Evolutionary conservation across 176 grass and related monocot genomes (phyloP).

Genomic region (Calamus simplicifolius): DNA sequence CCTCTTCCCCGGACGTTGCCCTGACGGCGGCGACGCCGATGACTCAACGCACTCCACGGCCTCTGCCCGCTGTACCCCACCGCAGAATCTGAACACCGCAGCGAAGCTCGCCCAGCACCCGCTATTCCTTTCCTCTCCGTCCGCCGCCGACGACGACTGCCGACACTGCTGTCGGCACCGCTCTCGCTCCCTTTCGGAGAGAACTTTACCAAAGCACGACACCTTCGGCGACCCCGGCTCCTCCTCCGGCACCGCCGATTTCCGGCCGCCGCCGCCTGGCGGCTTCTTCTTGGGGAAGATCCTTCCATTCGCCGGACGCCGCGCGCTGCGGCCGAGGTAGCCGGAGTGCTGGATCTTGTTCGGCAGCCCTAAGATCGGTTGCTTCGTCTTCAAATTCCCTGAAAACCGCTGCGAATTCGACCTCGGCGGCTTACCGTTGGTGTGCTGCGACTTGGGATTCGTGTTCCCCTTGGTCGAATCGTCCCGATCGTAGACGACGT

Average conservation of each 20-base stretch:
- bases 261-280: slow-evolving; percentile 24
- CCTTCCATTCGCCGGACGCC: slow-evolving; percentile 19
- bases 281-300: slow-evolving; percentile 74
- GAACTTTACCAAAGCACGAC: slow-evolving; percentile 88
- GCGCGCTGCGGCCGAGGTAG: slow-evolving; percentile 7
- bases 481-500: slow-evolving; percentile 66
- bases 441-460: slow-evolving; percentile 69
- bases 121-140: not conserved
- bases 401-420: slow-evolving; percentile 59
- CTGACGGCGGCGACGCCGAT: slow-evolving; percentile 7
- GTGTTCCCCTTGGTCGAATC: slow-evolving; percentile 88
- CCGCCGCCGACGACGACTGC: not conserved
- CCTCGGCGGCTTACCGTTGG: slow-evolving; percentile 6
- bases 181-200: slow-evolving; percentile 37
- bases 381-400: slow-evolving; percentile 49
- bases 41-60: slow-evolving; percentile 26
- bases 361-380: slow-evolving; percentile 46
- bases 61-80: not conserved
- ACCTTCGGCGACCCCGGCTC: slow-evolving; percentile 78
- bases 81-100: slow-evolving; percentile 26
- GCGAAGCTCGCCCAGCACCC: slow-evolving; percentile 44
- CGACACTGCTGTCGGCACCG: slow-evolving; percentile 8
- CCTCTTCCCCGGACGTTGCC: not conserved
- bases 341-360: slow-evolving; percentile 36
- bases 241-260: slow-evolving; percentile 41